A percentile compares a stretch with the other conserved stretches of the same genome.
These are phyloP conservation scores for Globisporangium paddicum DNA, from an alignment of 352 stramenopile genomes.

Conservation along the genomic window DNA sequence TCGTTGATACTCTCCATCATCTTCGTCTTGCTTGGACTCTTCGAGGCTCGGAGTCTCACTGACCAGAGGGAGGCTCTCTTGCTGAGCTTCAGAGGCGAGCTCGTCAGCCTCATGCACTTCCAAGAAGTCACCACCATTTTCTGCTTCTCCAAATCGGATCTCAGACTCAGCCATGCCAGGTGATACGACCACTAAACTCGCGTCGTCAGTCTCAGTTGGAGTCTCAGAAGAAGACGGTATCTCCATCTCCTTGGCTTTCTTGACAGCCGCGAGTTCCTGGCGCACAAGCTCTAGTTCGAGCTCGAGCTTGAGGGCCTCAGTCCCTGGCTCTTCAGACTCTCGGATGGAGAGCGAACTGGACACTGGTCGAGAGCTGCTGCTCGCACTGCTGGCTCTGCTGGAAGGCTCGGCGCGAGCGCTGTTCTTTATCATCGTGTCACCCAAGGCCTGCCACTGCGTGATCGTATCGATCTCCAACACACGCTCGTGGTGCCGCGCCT, in stretches of 20 bases:
- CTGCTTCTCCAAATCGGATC: not conserved
- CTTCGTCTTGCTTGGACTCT: not conserved
- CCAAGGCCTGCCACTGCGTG: slow-evolving; percentile 44
- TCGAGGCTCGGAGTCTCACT: not conserved
- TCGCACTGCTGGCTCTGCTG: slow-evolving; percentile 2
- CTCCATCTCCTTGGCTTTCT: not conserved
- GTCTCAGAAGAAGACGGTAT: not conserved
- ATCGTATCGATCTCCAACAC: slow-evolving; percentile 46
- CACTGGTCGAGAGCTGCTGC: slow-evolving; percentile 3
- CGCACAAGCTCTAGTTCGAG: slow-evolving; percentile 28
- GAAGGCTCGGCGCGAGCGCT: not conserved
- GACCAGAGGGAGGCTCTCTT: not conserved
- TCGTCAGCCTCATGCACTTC: not conserved
- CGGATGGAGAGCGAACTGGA: not conserved
- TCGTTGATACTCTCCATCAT: not conserved
- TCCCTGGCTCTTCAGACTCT: not conserved
- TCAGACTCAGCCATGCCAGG: not conserved
- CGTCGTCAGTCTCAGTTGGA: not conserved
- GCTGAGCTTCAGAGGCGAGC: not conserved
- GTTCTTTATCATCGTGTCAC: slow-evolving; percentile 14
- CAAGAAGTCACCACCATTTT: not conserved
- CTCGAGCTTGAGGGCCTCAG: slow-evolving; percentile 21
- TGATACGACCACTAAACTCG: not conserved
- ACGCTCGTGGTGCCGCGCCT: slow-evolving; percentile 38
- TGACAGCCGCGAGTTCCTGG: slow-evolving; percentile 15